These are phyloP conservation scores for Zancudomyces culisetae DNA, from an alignment of 371 early-diverging fungal species.

Conservation along the genomic window DNA sequence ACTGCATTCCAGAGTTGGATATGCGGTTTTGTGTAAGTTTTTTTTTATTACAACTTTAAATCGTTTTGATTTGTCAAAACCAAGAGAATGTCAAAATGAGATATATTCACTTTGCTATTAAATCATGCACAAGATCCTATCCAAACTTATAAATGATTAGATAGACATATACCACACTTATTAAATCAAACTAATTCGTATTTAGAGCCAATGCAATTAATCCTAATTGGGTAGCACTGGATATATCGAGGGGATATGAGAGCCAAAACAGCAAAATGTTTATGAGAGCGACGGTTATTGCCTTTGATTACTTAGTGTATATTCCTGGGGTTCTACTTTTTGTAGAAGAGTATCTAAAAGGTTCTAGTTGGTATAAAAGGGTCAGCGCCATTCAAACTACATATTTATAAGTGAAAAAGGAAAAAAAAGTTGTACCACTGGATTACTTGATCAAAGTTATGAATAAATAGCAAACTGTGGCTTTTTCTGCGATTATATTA, in stretches of 20 bases:
- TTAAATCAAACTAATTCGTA: too few species aligned
- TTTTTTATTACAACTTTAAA: background rate
- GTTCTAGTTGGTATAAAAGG: constrained; percentile 16
- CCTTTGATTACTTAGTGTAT: constrained; percentile 54
- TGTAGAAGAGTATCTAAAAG: constrained; percentile 4
- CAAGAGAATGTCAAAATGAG: too few species aligned
- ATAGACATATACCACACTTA: too few species aligned
- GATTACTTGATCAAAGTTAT: background rate
- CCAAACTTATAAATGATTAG: too few species aligned
- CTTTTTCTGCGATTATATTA: constrained; percentile 41
- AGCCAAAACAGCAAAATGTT: constrained; percentile 48
- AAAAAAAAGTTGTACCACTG: constrained; percentile 2
- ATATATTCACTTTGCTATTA: too few species aligned
- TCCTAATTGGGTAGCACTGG: constrained; percentile 68
- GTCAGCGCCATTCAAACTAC: constrained; percentile 6
- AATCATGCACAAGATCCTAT: too few species aligned
- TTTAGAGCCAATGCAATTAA: constrained; percentile 42
- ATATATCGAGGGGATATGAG: constrained; percentile 68
- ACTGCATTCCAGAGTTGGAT: constrained; percentile 81
- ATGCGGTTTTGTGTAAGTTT: constrained; percentile 37
- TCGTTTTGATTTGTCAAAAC: too few species aligned
- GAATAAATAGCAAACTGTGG: constrained; percentile 26
- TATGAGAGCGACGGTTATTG: constrained; percentile 70
- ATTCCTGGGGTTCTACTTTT: constrained; percentile 49
- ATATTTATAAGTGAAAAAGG: too few species aligned